A percentile compares a stretch with the other conserved stretches of the same genome.
Conservation (phyloP, 2,329 filamentous ascomycete genomes). For the Myriosclerotinia scirpicola region DNA sequence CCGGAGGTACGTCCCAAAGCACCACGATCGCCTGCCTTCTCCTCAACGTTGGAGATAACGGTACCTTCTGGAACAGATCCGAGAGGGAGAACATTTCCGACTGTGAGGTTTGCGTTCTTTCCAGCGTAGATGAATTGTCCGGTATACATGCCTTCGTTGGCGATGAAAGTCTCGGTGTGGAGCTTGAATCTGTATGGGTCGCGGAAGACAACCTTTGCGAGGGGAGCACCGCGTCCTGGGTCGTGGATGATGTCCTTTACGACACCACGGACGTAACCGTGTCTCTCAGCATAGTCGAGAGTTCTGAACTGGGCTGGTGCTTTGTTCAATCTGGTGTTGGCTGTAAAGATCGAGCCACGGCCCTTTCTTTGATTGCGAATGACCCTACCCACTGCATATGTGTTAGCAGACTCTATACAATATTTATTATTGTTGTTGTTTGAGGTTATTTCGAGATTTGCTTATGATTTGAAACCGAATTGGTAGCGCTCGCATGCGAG, state of each 20-base stretch:
- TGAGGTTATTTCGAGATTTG: too few species aligned
- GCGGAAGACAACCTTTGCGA: slow-evolving; percentile 95
- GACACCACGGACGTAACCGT: slow-evolving; percentile 96
- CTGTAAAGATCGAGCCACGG: slow-evolving; percentile 75
- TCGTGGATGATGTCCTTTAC: slow-evolving; percentile 97
- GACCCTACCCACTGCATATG: slow-evolving; percentile 48
- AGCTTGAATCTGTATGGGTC: slow-evolving; percentile 98
- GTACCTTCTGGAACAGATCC: slow-evolving; percentile 97
- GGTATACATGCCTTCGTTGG: slow-evolving; percentile 99
- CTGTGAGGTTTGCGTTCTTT: slow-evolving; percentile 95
- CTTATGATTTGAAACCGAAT: too few species aligned
- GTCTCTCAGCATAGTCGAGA: slow-evolving; percentile 94
- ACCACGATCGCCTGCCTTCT: slow-evolving; percentile 97
- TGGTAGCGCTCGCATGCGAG: too few species aligned
- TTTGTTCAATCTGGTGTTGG: slow-evolving; percentile 90
- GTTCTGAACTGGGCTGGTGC: slow-evolving; percentile 91
- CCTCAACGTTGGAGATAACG: slow-evolving; percentile 98
- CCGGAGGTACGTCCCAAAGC: slow-evolving; percentile 94
- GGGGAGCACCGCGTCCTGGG: slow-evolving; percentile 90
- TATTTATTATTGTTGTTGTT: too few species aligned
- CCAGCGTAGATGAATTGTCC: slow-evolving; percentile 99
- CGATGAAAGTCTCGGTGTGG: slow-evolving; percentile 98
- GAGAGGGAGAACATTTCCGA: slow-evolving; percentile 97
- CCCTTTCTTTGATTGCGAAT: slow-evolving; percentile 78
- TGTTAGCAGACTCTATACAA: slow-evolving; percentile 16